Conservation (phyloP, 306 rosid genomes). For the Lathyrus tuberosus region DNA sequence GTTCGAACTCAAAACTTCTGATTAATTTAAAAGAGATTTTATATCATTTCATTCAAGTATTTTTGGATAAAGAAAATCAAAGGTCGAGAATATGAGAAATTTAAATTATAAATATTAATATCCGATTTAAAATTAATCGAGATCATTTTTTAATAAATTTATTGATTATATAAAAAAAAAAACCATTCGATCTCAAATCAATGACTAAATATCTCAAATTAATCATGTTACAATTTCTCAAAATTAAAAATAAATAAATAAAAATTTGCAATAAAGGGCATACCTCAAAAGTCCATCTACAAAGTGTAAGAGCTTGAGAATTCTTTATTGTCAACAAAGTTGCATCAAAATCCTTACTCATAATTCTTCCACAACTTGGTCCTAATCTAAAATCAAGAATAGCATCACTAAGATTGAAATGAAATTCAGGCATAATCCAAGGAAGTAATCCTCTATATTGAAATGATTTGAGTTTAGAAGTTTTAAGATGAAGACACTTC, state of each 20-base stretch:
- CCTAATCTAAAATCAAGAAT: slow-evolving; percentile 78
- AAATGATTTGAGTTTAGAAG: slow-evolving; percentile 59
- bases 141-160: no score
- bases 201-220: background rate
- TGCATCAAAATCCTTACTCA: slow-evolving; percentile 63
- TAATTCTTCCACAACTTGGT: slow-evolving; percentile 36
- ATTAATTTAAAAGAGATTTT: no score
- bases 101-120: no score
- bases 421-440: slow-evolving; percentile 52
- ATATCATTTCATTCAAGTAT: no score
- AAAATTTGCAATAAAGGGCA: background rate
- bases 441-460: slow-evolving; percentile 64
- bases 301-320: slow-evolving; percentile 57
- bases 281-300: slow-evolving; percentile 85
- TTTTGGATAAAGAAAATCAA: background rate
- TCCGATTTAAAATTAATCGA: no score
- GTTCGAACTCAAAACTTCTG: no score
- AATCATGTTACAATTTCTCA: background rate
- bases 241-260: no score
- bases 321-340: slow-evolving; percentile 71
- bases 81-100: background rate
- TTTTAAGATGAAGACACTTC: slow-evolving; percentile 52
- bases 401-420: slow-evolving; percentile 70
- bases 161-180: no score
- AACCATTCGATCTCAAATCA: no score